These are phyloP conservation scores for Scortechinia acanthostroma DNA, from an alignment of 2,329 filamentous ascomycete species.

Conservation along the genomic window DNA sequence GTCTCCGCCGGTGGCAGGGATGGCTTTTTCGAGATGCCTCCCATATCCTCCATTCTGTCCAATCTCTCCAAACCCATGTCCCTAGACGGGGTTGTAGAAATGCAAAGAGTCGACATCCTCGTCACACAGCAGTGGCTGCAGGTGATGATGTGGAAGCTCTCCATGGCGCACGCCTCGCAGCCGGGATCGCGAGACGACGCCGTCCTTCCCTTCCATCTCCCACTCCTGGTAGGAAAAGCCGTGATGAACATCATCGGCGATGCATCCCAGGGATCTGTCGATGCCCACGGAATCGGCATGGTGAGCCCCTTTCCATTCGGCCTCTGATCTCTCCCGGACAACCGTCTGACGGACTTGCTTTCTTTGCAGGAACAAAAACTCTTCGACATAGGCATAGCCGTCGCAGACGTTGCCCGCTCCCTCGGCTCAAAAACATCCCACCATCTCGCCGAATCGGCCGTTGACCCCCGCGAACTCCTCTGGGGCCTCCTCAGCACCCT, in stretches of 20 bases:
- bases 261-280: neutral
- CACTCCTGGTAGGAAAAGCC: neutral
- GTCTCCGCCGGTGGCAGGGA: conserved; percentile 21
- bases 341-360: conserved; percentile 11
- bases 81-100: neutral
- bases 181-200: neutral
- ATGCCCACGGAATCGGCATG: conserved; percentile 1
- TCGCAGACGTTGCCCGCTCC: conserved; percentile 21
- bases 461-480: conserved; percentile 21
- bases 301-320: neutral
- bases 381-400: conserved; percentile 20
- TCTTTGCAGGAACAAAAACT: conserved; percentile 22
- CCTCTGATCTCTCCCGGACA: conserved; percentile 16
- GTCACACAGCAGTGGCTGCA: conserved; percentile 1
- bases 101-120: neutral
- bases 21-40: conserved; percentile 1
- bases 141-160: conserved; percentile 1
- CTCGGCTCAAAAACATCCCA: conserved; percentile 15
- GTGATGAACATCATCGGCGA: neutral
- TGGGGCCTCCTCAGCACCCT: conserved; percentile 26
- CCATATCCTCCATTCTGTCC: neutral
- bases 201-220: neutral
- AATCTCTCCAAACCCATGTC: neutral
- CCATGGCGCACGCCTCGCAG: neutral
- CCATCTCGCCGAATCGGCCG: conserved; percentile 15